Conservation (phyloP, 208 protist genomes). For the Acanthamoeba polyphaga region DNA sequence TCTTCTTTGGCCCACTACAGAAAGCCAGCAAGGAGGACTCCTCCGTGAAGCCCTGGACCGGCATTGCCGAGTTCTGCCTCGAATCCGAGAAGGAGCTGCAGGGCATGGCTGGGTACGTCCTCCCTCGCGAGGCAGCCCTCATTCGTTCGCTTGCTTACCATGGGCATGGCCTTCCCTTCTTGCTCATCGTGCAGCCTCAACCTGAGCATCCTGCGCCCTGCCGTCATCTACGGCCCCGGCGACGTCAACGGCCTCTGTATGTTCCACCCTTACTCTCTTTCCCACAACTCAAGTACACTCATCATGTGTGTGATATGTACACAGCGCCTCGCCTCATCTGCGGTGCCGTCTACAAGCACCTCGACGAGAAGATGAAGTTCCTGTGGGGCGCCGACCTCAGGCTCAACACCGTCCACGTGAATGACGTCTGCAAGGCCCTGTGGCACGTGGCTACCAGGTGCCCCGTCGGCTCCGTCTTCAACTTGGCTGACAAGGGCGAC, state of each 20-base stretch:
- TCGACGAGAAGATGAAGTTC: constrained; percentile 93
- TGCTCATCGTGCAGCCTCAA: constrained; percentile 80
- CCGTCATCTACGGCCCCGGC: constrained; percentile 94
- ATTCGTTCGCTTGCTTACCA: background rate
- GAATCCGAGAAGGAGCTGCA: constrained; percentile 91
- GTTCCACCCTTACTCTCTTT: too few species aligned
- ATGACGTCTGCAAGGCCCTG: constrained; percentile 92
- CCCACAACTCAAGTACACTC: too few species aligned
- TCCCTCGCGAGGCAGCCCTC: background rate
- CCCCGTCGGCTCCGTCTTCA: constrained; percentile 90
- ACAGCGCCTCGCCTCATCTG: constrained; percentile 92
- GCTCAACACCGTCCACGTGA: constrained; percentile 95
- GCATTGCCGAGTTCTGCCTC: constrained; percentile 90
- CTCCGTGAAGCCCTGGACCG: constrained; percentile 92
- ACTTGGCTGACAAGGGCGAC: constrained; percentile 94
- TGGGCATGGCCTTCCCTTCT: background rate
- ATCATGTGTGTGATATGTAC: too few species aligned
- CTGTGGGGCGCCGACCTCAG: constrained; percentile 92
- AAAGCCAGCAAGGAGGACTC: constrained; percentile 88
- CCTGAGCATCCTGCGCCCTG: constrained; percentile 92
- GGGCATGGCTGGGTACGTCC: constrained; percentile 79
- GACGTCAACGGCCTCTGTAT: constrained; percentile 32
- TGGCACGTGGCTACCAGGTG: constrained; percentile 88
- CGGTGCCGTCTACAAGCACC: constrained; percentile 92
- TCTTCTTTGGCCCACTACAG: constrained; percentile 29